These are phyloP conservation scores for Globisporangium orthogonon DNA, from an alignment of 352 stramenopile genomes.

Conservation along the genomic window DNA sequence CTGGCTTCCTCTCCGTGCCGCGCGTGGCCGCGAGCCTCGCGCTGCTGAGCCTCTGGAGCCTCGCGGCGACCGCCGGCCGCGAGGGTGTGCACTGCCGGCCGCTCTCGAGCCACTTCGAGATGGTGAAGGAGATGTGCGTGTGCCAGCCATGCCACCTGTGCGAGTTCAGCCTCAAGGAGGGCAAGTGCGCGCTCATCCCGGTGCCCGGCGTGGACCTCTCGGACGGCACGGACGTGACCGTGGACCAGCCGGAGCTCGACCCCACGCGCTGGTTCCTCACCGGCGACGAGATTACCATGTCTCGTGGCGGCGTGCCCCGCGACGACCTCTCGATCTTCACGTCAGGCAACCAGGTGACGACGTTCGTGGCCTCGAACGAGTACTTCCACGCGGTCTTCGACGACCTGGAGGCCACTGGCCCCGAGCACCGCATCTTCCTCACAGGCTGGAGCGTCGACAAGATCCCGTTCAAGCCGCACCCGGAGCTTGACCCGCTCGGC, in stretches of 20 bases:
- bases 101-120: constrained; percentile 15
- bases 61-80: not conserved
- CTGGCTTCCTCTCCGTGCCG: not conserved
- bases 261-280: constrained; percentile 56
- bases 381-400: constrained; percentile 46
- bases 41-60: constrained; percentile 1
- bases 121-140: constrained; percentile 22
- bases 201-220: constrained; percentile 12
- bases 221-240: constrained; percentile 20
- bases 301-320: constrained; percentile 35
- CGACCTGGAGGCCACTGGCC: constrained; percentile 30
- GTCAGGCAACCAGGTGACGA: constrained; percentile 37
- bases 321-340: constrained; percentile 34
- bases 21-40: constrained; percentile 1
- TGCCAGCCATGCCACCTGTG: constrained; percentile 38
- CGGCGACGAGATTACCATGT: constrained; percentile 35
- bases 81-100: constrained; percentile 13
- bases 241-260: constrained; percentile 35
- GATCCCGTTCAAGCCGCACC: constrained; percentile 36
- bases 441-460: constrained; percentile 55
- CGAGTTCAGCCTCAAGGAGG: constrained; percentile 17
- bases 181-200: constrained; percentile 18
- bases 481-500: constrained; percentile 18
- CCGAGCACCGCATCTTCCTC: constrained; percentile 37
- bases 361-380: constrained; percentile 29